Conservation (phyloP, 345 rosid species). For the Schrenkiella parvula region DNA sequence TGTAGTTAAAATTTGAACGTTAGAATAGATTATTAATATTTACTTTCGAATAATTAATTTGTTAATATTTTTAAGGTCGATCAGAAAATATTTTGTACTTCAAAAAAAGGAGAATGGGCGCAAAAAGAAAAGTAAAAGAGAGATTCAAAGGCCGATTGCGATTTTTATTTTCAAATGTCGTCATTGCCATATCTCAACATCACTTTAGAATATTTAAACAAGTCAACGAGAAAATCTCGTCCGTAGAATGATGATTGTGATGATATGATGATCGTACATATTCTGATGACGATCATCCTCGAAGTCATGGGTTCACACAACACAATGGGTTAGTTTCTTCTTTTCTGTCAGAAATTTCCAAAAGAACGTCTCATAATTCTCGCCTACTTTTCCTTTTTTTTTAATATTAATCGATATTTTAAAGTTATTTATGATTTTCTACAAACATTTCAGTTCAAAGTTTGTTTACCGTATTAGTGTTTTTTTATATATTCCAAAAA, state of each 20-base stretch:
- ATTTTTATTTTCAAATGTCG: background rate
- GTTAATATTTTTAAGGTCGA: background rate
- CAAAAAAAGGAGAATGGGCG: slow-evolving; percentile 3
- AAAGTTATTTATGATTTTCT: background rate
- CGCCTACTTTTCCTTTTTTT: background rate
- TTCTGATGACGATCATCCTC: slow-evolving; percentile 14
- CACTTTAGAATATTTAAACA: slow-evolving; percentile 18
- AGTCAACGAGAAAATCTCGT: slow-evolving; percentile 31
- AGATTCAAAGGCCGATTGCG: slow-evolving; percentile 12
- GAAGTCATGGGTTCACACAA: slow-evolving; percentile 23
- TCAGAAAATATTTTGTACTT: background rate
- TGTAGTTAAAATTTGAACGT: background rate
- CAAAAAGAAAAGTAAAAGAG: slow-evolving; percentile 12
- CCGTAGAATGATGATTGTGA: slow-evolving; percentile 17
- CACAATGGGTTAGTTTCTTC: background rate
- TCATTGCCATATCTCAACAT: slow-evolving; percentile 28
- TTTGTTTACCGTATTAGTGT: no score
- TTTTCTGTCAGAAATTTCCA: slow-evolving; percentile 7
- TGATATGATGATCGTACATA: slow-evolving; percentile 8
- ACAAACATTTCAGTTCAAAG: background rate
- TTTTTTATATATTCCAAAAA: background rate
- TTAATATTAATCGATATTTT: background rate
- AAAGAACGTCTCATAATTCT: background rate
- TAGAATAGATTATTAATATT: background rate
- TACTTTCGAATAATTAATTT: background rate